Conservation (phyloP, 148 eudicot species). For the Chenopodium album region DNA sequence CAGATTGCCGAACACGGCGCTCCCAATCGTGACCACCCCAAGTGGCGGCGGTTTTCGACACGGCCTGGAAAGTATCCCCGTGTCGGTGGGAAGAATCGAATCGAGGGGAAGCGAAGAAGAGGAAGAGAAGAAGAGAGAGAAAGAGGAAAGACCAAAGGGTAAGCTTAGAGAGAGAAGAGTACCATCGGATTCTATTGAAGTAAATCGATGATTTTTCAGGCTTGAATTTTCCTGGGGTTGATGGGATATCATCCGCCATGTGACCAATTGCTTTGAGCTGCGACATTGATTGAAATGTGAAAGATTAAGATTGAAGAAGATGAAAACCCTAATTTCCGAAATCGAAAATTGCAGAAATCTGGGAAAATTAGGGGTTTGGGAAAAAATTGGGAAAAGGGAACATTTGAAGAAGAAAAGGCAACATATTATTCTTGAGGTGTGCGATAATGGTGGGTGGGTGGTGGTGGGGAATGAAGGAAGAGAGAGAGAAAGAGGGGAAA, state of each 20-base stretch:
- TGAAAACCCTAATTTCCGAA: background rate
- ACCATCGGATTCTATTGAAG: slow-evolving; percentile 46
- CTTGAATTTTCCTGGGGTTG: slow-evolving; percentile 65
- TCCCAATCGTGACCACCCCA: slow-evolving; percentile 57
- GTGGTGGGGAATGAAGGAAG: background rate
- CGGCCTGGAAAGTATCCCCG: background rate
- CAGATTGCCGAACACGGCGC: slow-evolving; percentile 44
- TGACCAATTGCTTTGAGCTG: slow-evolving; percentile 45
- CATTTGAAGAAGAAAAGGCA: background rate
- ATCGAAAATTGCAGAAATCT: no score
- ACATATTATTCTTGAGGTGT: background rate
- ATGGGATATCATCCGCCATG: slow-evolving; percentile 35
- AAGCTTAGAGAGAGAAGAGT: slow-evolving; percentile 46
- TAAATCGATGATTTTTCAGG: slow-evolving; percentile 40
- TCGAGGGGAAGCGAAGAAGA: slow-evolving; percentile 22
- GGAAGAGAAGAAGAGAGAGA: slow-evolving; percentile 33
- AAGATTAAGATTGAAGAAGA: background rate
- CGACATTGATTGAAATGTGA: slow-evolving; percentile 31
- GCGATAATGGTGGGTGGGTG: background rate
- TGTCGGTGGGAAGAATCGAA: slow-evolving; percentile 13
- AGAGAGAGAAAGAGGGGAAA: no score
- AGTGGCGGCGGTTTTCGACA: slow-evolving; percentile 21
- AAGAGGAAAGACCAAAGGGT: slow-evolving; percentile 54
- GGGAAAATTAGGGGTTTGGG: background rate
- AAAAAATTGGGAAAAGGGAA: background rate